Base-by-base conservation (phyloP, 2,329 filamentous ascomycete genomes). In the Colletotrichum tofieldiae region DNA sequence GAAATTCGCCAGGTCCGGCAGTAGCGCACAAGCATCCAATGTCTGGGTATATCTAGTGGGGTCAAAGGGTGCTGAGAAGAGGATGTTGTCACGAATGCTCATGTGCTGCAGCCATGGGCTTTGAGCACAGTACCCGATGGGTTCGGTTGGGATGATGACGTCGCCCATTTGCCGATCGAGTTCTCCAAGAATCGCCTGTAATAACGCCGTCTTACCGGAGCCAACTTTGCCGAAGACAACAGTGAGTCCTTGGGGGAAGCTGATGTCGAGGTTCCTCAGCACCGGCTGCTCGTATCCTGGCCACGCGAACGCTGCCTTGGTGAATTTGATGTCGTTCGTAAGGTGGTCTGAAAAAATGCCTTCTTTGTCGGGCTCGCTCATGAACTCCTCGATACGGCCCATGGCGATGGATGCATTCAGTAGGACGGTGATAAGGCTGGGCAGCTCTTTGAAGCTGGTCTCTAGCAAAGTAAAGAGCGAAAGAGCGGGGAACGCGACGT, bases 391-490 rank as follows among this genome's bases (percentile, higher is more conserved):
- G 26, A 98, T 94, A 75, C 95, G 92, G 11, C 89, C 90, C 74
- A 97, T 90, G 0, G 95, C 93, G 23, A 98, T 92, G n/a, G 89
- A 91, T 0, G 94, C 93, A 77, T 97, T 97, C 75, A 97, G 87
- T 5, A 96, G 83, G 0, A 92, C 89, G 0, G 93, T 94, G 54
- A 97, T 91, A 12, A 97, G 84, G 39, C 89, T 86, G 2, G 95
- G 95, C 0, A 97, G 83, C 64, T 95, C 93, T 67, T 92, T 90
- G 60, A 98, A 84, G 72, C 91, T 93, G 1, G 84, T 86, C 76
- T 96, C 93, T 14, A 98, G 84, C 84, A 96, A 90, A 1, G 86
- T 85, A 77, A 98, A 97, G 0, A 98, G 86, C 73, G 95, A 92
- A 2, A 98, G 85, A 0, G 95, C 94, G 0, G 95, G 95, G 80